Base-by-base conservation (phyloP, 108 stramenopile species). In the Chaetoceros tenuissimus region DNA sequence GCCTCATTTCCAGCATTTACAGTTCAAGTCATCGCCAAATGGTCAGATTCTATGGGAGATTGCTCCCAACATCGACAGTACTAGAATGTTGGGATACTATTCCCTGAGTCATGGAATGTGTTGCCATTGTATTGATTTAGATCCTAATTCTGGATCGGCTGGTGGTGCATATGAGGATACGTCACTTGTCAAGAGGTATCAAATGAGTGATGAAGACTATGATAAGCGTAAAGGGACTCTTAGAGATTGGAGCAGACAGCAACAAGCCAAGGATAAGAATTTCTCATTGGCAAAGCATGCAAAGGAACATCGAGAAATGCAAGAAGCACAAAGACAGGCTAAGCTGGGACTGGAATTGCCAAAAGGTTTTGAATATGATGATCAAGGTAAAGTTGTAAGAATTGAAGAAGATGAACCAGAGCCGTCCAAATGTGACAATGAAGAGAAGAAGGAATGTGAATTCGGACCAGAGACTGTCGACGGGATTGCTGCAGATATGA, bases 141-240 rank as follows among this genome's bases (percentile, higher is more conserved):
- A 99, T 75, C 98, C 96, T 0, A 67, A 85, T 67, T 95, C 93
- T 17, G 67, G 73, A 13, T 80, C 82, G 21, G 60, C 67, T 3
- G 74, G 71, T 17, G 96, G 96, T 13, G 94, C 85, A 19, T 93
- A 92, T 55, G 96, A 97, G 59, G 87, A 99, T 58, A 71, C 77
- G 7, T 74, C 82, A 1, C 56, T 93, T 54, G 91, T 99, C 3
- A 27, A 95, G 48, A 99, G 97, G 71, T 99, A 90, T 58, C 30
- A 57, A 48, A 94, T 99, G 91, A 64, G 71, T 23, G 98, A 99
- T 8, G 96, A 96, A 25, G 85, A 92, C 48, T 99, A 99, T 73
- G 84, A 97, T 54, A 74, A 75, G 47, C 87, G 95, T 1, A 72
- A 82, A 66, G 90, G 90, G 22, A 97, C 98, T 21, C 53, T 98